Percentiles rank a stretch among this genome's conserved stretches.
Conservation (phyloP, 2,329 filamentous ascomycete species). For the Neonectria coccinea region DNA sequence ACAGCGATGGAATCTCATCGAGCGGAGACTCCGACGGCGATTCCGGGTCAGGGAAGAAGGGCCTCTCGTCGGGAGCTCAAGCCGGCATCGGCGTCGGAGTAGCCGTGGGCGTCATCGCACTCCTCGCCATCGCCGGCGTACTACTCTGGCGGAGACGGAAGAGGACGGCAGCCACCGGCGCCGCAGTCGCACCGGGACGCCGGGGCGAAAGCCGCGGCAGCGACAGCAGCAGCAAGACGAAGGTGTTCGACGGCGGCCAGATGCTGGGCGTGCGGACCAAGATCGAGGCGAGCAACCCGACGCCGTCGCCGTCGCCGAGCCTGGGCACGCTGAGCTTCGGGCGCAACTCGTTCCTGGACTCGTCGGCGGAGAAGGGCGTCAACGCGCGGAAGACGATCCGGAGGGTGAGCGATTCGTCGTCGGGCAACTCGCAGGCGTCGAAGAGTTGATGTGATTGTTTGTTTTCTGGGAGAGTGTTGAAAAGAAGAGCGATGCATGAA, state of each 20-base stretch:
- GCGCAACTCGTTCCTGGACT: conserved; percentile 42
- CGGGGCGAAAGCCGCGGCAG: conserved; percentile 40
- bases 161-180: neutral
- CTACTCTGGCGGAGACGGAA: conserved; percentile 39
- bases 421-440: conserved; percentile 29
- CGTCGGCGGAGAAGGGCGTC: conserved; percentile 34
- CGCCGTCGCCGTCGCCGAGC: conserved; percentile 36
- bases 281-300: conserved; percentile 43
- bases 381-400: conserved; percentile 43
- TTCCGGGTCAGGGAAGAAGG: conserved; percentile 24
- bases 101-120: conserved; percentile 19
- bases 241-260: conserved; percentile 37
- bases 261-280: conserved; percentile 44
- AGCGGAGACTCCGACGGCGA: conserved; percentile 4
- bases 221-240: conserved; percentile 20
- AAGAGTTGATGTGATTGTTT: conserved; percentile 16
- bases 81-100: conserved; percentile 41
- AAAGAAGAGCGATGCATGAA: conserved; percentile 9
- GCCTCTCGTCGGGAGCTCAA: conserved; percentile 42
- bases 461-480: conserved; percentile 4
- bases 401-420: conserved; percentile 43
- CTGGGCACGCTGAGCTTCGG: conserved; percentile 43
- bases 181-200: neutral
- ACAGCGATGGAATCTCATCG: conserved; percentile 19
- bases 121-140: conserved; percentile 29